Evolutionary conservation across 257 asterid species (phyloP), one percentile per base, ranked within the genome.

Genomic region (Plectranthus barbatus): DNA sequence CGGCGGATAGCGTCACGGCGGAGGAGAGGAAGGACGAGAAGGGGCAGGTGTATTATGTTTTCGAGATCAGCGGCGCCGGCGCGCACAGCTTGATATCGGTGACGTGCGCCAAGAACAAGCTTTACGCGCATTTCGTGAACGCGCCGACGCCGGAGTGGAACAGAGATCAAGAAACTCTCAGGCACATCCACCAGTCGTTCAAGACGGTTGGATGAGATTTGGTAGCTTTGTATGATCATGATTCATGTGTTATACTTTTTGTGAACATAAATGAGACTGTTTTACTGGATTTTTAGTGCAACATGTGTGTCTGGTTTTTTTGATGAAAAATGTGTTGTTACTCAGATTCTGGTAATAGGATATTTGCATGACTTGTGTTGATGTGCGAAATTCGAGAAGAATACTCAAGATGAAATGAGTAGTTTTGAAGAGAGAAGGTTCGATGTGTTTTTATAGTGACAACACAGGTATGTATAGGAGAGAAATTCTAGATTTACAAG

Each of bases 121-220:
- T 92, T 17, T 92, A 89, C 73, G 31, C 31, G 31, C 31, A 26
- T 26, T 93, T 93, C 40, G 99, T 87, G 2, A 92, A 89, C 44
- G 97, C 96, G 41, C 97, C 97, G 0, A 60, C 80, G 13, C 84
- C 83, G 0, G 97, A 92, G 0, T 92, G 99, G 99, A 83, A 84
- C 2, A 77, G 66, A 60, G 97, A 92, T 72, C 83, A 81, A 37
- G 90, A 82, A 0, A 84, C 78, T 5, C 73, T 89, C 72, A 75
- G 82, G 79, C 99, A 89, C 78, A 33, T 92, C 60, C 99, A 92
- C 39, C 81, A 81, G 62, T 86, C 96, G 5, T 89, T 92, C 50
- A 92, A 81, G 82, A 92, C 99, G 0, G 84, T 91, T 9, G 86
- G 85, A 1, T 84, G 78, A 75, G 6, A 9, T 36, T 53, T 60